Percentiles rank a stretch among this genome's conserved stretches.
These are phyloP conservation scores for Sporothrix phasma DNA, from an alignment of 2,329 filamentous ascomycete genomes.

Conservation along the genomic window DNA sequence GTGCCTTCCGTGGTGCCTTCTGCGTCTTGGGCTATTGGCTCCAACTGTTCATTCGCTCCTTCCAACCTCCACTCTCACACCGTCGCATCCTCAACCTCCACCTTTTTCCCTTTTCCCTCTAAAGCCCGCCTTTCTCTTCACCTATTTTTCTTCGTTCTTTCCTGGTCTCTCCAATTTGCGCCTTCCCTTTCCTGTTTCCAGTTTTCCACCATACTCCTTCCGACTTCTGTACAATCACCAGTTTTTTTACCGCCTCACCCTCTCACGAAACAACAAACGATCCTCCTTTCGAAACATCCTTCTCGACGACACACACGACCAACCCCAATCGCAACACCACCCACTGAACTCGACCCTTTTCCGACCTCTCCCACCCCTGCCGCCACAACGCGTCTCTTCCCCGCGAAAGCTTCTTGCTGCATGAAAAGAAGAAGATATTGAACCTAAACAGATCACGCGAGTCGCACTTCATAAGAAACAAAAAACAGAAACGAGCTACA, in stretches of 20 bases:
- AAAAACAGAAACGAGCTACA: neutral
- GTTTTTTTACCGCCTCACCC: neutral
- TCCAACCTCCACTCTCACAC: constrained; percentile 2
- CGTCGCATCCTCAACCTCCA: constrained; percentile 8
- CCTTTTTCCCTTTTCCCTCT: constrained; percentile 8
- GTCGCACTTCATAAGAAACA: neutral
- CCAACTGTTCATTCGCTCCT: constrained; percentile 9
- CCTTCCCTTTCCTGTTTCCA: neutral
- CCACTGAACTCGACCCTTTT: neutral
- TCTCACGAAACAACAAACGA: neutral
- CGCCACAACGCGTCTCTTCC: neutral
- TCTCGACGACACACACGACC: neutral
- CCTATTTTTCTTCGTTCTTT: constrained; percentile 2
- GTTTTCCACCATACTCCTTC: neutral
- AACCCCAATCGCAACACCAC: neutral
- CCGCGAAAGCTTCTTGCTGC: neutral
- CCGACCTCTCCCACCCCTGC: neutral
- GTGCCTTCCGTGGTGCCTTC: neutral
- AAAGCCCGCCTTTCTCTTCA: neutral
- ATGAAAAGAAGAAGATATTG: too few species aligned
- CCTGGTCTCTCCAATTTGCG: neutral
- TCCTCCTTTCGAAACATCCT: neutral
- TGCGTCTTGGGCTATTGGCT: neutral
- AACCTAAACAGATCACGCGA: neutral
- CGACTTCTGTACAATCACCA: neutral